phyloP scores from a whole-genome alignment of 768 basidiomycete genomes.

The Phylloporus arenicola region DNA sequence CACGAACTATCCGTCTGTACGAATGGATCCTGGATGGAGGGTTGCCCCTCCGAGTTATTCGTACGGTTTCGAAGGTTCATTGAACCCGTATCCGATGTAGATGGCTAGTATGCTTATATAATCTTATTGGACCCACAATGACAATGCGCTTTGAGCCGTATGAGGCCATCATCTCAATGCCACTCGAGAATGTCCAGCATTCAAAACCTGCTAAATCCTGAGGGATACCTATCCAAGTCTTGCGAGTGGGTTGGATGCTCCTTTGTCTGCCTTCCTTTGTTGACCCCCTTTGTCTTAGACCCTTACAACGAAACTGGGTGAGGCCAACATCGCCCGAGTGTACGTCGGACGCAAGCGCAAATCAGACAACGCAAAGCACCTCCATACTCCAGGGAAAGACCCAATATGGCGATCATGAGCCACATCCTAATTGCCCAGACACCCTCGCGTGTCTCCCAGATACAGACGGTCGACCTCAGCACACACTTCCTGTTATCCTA shows the following conservation, averaged over 20 bases:
- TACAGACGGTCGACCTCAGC: conserved; percentile 73
- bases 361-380: conserved; percentile 20
- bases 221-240: conserved; percentile 34
- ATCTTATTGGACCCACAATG: conserved; percentile 31
- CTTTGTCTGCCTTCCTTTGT: conserved; percentile 4
- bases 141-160: conserved; percentile 7
- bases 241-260: conserved; percentile 36
- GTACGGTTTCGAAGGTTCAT: conserved; percentile 17
- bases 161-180: conserved; percentile 18
- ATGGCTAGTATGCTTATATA: conserved; percentile 18
- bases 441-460: conserved; percentile 73
- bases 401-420: conserved; percentile 42
- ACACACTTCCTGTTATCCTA: conserved; percentile 79
- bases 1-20: conserved; percentile 15
- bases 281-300: conserved; percentile 29
- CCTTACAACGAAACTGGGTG: conserved; percentile 22
- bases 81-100: conserved; percentile 22
- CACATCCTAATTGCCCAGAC: conserved; percentile 76
- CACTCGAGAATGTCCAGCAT: conserved; percentile 48
- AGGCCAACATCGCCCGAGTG: conserved; percentile 32
- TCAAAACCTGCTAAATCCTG: conserved; percentile 52
- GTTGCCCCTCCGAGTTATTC: conserved; percentile 10
- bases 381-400: conserved; percentile 20
- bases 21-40: conserved; percentile 20
- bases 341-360: conserved; percentile 30